Conservation (phyloP, 2,329 filamentous ascomycete genomes). For the Biscogniauxia mediterranea region DNA sequence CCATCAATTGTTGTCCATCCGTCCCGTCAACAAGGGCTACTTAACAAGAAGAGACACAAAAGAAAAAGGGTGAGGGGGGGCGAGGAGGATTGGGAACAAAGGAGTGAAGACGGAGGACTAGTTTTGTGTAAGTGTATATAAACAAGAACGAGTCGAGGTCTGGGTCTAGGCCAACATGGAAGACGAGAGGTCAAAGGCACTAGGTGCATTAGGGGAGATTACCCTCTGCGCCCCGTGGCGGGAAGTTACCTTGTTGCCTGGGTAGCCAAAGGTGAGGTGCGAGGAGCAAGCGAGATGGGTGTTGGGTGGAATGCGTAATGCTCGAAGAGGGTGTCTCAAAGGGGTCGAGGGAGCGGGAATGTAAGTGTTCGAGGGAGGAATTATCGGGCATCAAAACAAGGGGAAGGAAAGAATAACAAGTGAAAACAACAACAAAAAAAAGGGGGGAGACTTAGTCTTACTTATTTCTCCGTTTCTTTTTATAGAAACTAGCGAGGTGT, state of each 20-base stretch:
- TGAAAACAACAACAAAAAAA: neutral
- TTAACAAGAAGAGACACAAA: conserved; percentile 10
- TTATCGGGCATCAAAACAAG: conserved; percentile 18
- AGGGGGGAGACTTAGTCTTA: neutral
- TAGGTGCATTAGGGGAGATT: conserved; percentile 9
- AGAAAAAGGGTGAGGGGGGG: conserved; percentile 16
- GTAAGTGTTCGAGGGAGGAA: conserved; percentile 21
- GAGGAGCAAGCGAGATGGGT: conserved; percentile 7
- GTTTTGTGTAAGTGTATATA: conserved; percentile 14
- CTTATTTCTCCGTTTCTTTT: too few species aligned
- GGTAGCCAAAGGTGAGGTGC: conserved; percentile 14
- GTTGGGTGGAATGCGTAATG: conserved; percentile 20
- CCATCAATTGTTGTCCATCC: conserved; percentile 22
- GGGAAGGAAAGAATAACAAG: conserved; percentile 3
- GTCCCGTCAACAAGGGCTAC: conserved; percentile 13
- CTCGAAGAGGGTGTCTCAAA: conserved; percentile 10
- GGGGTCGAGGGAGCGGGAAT: conserved; percentile 21
- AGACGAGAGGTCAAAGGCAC: conserved; percentile 5
- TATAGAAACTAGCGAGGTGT: too few species aligned
- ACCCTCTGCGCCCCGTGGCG: conserved; percentile 5
- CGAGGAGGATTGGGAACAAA: conserved; percentile 15
- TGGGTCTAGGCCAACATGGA: conserved; percentile 5
- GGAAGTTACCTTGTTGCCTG: conserved; percentile 21
- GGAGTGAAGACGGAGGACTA: conserved; percentile 13
- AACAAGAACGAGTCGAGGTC: conserved; percentile 1